Conservation (phyloP, 1,284 basidiomycete genomes). For the Ustanciosporium gigantosporum region DNA sequence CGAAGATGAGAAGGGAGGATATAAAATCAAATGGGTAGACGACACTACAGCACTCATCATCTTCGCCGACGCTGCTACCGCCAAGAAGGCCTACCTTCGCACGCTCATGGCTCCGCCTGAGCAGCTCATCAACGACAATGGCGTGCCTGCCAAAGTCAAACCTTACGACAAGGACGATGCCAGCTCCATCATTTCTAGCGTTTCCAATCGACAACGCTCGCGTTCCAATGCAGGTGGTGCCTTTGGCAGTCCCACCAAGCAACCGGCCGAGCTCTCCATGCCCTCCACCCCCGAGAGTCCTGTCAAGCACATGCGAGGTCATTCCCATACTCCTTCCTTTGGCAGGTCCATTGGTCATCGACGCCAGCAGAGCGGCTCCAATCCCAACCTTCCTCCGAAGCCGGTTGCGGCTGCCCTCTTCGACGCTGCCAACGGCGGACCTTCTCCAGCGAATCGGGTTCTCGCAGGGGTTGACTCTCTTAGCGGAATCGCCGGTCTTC, state of each 20-base stretch:
- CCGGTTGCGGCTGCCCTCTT: slow-evolving; percentile 54
- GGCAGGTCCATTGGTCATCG: slow-evolving; percentile 35
- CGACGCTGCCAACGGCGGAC: slow-evolving; percentile 55
- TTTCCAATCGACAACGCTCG: slow-evolving; percentile 67
- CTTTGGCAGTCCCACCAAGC: slow-evolving; percentile 27
- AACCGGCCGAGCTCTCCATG: slow-evolving; percentile 16
- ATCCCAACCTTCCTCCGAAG: slow-evolving; percentile 48
- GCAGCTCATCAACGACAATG: slow-evolving; percentile 63
- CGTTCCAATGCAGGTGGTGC: slow-evolving; percentile 46
- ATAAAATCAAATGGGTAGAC: slow-evolving; percentile 98
- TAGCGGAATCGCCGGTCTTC: slow-evolving; percentile 36
- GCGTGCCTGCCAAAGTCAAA: slow-evolving; percentile 68
- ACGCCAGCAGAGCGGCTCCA: slow-evolving; percentile 43
- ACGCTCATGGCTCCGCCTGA: slow-evolving; percentile 70
- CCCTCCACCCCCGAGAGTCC: slow-evolving; percentile 15
- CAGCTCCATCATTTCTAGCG: slow-evolving; percentile 81
- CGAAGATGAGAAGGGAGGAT: slow-evolving; percentile 83
- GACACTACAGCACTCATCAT: slow-evolving; percentile 94
- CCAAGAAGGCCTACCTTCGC: slow-evolving; percentile 91
- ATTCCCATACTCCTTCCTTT: slow-evolving; percentile 29
- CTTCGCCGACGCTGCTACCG: slow-evolving; percentile 71
- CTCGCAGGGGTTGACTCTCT: slow-evolving; percentile 34
- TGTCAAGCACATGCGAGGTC: slow-evolving; percentile 11
- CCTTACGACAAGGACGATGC: slow-evolving; percentile 95
- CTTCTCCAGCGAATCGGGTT: slow-evolving; percentile 47